These are phyloP conservation scores for Cladophialophora immunda DNA, from an alignment of 2,329 filamentous ascomycete species.

Conservation along the genomic window DNA sequence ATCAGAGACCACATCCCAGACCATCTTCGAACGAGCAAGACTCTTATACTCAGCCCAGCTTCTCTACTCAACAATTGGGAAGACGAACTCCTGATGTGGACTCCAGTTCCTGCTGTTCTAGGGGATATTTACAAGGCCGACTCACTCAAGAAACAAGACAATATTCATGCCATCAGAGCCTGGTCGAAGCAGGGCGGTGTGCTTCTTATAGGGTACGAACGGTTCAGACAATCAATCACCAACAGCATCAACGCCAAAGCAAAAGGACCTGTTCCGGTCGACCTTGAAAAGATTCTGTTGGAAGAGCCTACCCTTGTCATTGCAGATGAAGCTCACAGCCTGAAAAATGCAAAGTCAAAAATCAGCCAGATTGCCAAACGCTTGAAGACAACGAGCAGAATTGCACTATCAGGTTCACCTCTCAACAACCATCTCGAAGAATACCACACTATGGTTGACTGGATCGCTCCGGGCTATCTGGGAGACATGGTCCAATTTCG, in stretches of 20 bases:
- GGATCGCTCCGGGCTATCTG: slow-evolving; percentile 82
- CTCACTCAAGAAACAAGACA: not conserved
- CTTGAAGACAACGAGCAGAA: slow-evolving; percentile 74
- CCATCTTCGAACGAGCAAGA: slow-evolving; percentile 68
- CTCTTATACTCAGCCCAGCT: slow-evolving; percentile 79
- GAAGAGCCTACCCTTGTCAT: slow-evolving; percentile 75
- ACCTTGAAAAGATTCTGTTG: slow-evolving; percentile 61
- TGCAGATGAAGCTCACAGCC: slow-evolving; percentile 82
- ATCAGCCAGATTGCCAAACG: slow-evolving; percentile 63
- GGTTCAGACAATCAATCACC: slow-evolving; percentile 60
- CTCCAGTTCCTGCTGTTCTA: slow-evolving; percentile 60
- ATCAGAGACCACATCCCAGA: slow-evolving; percentile 73
- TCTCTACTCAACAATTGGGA: slow-evolving; percentile 82
- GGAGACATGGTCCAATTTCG: slow-evolving; percentile 74
- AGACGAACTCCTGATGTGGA: slow-evolving; percentile 79
- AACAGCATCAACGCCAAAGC: slow-evolving; percentile 32
- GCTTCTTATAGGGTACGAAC: slow-evolving; percentile 77
- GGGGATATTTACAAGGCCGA: slow-evolving; percentile 56
- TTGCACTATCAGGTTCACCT: slow-evolving; percentile 87
- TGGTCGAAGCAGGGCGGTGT: slow-evolving; percentile 69
- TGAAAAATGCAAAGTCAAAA: slow-evolving; percentile 72
- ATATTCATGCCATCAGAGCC: slow-evolving; percentile 8
- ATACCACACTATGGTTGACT: slow-evolving; percentile 87
- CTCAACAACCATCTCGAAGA: slow-evolving; percentile 84
- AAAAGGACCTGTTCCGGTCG: slow-evolving; percentile 45